Evolutionary conservation across 495 filamentous ascomycete genomes (phyloP), one percentile per base, ranked within the genome.

Genomic region (Pseudotulostoma volvatum): DNA sequence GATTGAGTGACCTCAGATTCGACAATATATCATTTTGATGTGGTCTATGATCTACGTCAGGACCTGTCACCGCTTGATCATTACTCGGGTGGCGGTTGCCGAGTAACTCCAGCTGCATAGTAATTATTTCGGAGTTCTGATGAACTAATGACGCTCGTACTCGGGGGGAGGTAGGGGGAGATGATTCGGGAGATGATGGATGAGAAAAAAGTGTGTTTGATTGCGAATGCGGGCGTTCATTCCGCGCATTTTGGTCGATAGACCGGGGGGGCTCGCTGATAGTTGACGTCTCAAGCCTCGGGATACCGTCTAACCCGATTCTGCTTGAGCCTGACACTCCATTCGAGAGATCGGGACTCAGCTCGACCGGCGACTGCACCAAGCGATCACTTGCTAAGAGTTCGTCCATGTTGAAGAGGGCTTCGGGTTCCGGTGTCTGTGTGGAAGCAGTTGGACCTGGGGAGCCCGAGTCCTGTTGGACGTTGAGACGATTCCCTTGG

Each of bases 91-190:
- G 5, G 19, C 47, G 61, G 38, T 57, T 63, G 2, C 50, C 51
- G 23, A 64, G 37, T 1, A 68, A 43, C 33, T 64, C 63, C 16
- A 68, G 38, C 34, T 68, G 61, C 64, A 66, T 68, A 3, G 64
- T 66, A 38, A 66, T 64, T n/a, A 64, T 52, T 38, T 66, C 61
- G 3, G 64, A 58, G 32, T 60, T 59, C 20, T 65, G 60, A 39
- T 66, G 61, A 16, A 66, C 59, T 30, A 68, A 46, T 1, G 63
- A 66, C 11, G 64, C 62, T 17, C 64, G 52, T 16, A 68, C 55
- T 7, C 51, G 62, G 37, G 64, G 64, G 9, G 64, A 67, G n/a
- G 53, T 57, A 18, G 57, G 58, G 1, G 61, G 62, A n/a, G 62
- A 64, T 11, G 56, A 57, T 32, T 53, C 56, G 16, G 64, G 55